phyloP scores from a whole-genome alignment of 768 basidiomycete species.

The Lentinula guzmanii region DNA sequence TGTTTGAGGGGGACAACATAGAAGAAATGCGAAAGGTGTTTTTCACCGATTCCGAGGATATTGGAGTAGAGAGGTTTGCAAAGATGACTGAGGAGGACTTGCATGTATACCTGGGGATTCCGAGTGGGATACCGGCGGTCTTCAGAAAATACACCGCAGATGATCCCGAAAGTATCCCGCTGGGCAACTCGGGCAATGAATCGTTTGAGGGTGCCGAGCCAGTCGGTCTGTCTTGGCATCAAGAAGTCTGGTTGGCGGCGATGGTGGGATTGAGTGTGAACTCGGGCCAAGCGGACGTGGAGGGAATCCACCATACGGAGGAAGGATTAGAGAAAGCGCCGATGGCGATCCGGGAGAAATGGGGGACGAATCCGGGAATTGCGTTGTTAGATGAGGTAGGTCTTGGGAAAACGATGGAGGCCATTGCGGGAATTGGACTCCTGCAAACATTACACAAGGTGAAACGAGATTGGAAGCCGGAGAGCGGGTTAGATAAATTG shows the following conservation, averaged over 20 bases:
- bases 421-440: not conserved
- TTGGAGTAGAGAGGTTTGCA: not conserved
- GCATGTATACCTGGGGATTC: not conserved
- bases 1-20: not conserved
- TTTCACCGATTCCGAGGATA: not conserved
- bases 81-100: not conserved
- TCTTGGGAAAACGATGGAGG: not conserved
- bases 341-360: not conserved
- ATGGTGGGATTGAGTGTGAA: not conserved
- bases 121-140: not conserved
- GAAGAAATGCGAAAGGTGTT: no score
- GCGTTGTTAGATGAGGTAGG: not conserved
- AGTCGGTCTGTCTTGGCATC: not conserved
- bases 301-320: not conserved
- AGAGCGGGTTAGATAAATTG: not conserved
- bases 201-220: not conserved
- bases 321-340: not conserved
- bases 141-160: not conserved
- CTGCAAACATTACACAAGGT: not conserved
- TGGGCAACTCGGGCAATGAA: not conserved
- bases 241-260: not conserved
- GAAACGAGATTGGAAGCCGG: not conserved
- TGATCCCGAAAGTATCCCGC: not conserved
- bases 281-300: not conserved
- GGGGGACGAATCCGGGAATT: not conserved